Evolutionary conservation across 2,329 filamentous ascomycete species (phyloP), one percentile per base, ranked within the genome.

Genomic region (Sarocladiaceae sp.): DNA sequence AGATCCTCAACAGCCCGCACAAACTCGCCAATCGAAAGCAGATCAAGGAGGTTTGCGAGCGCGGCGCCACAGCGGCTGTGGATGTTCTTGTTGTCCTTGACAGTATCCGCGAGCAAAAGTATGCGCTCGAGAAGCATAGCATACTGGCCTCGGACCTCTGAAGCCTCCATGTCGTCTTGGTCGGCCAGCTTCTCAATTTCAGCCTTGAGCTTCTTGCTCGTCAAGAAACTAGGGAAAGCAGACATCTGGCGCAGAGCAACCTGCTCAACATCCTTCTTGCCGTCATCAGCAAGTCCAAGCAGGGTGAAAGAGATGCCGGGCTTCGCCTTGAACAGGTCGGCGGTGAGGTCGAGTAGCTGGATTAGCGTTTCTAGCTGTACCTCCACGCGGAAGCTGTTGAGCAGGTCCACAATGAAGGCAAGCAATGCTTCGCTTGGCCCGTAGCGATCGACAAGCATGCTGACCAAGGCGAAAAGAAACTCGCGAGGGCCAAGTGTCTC

Each of bases 371-470:
- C 72, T 2, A 97, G 73, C 57, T 95, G 88, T n/a, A 82, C 75
- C 39, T 83, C 74, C 11, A 87, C 81, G 39, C 76, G 73, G 58
- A 94, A 93, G 27, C 79, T 72, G 48, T 80, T 80, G 34, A 88
- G 75, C 20, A 98, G 68, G 33, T 88, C 82, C 3, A 78, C 76
- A 47, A 87, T 75, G 61, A 97, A 90, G n/a, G 76, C 76, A 31
- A 83, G 68, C 29, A 93, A 79, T 51, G 77, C 79, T 56, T 85
- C 81, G 47, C 83, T 84, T n/a, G 81, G 74, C 3, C 85, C 82
- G 59, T 95, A 94, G 57, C 85, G 85, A 59, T 96, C 88, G n/a
- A 88, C 81, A 48, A 98, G 77, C 78, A 97, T 90, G 46, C 87
- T 85, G 40, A 95, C 67, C 12, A 98, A 76, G 4, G 88, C 89